phyloP scores from a whole-genome alignment of 176 grass and related monocot genomes.

The Areca catechu region DNA sequence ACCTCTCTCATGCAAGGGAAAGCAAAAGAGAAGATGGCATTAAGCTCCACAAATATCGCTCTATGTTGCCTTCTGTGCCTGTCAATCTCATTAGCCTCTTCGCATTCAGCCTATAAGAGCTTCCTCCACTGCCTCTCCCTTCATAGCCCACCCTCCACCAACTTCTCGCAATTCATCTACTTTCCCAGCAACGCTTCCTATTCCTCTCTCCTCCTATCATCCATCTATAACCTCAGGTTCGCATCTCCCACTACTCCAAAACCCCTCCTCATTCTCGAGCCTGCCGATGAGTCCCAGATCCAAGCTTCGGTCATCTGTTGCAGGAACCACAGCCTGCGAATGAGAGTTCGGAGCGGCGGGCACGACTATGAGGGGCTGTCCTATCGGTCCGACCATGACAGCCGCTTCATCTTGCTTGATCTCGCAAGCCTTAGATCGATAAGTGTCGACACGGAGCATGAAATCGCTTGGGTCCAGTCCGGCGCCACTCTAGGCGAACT shows the following conservation, averaged over 20 bases:
- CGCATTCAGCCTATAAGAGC: conserved; percentile 8
- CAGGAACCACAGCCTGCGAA: conserved; percentile 18
- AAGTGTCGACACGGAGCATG: conserved; percentile 15
- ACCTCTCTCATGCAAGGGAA: too few relatives aligned
- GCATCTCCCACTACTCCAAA: conserved; percentile 10
- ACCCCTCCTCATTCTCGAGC: conserved; percentile 39
- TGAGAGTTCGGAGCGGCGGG: conserved; percentile 42
- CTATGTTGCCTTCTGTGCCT: neutral
- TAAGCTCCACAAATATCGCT: neutral
- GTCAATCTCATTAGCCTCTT: neutral
- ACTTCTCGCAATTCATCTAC: conserved; percentile 27
- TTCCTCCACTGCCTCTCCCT: conserved; percentile 43
- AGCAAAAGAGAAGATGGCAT: neutral
- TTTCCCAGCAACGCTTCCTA: conserved; percentile 15
- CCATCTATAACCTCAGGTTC: conserved; percentile 64
- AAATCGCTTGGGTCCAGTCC: conserved; percentile 29
- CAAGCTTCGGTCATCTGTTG: conserved; percentile 41
- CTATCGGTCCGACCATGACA: conserved; percentile 23
- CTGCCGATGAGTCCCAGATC: conserved; percentile 13
- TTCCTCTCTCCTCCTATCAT: conserved; percentile 27
- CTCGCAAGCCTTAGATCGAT: conserved; percentile 28
- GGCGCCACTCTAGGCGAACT: conserved; percentile 4
- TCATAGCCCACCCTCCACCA: conserved; percentile 25
- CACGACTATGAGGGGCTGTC: too few relatives aligned
- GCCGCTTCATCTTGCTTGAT: conserved; percentile 45